Percentiles rank a stretch among this genome's conserved stretches.
These are phyloP conservation scores for Bruguiera gymnorhiza DNA, from an alignment of 345 rosid species.

Conservation along the genomic window DNA sequence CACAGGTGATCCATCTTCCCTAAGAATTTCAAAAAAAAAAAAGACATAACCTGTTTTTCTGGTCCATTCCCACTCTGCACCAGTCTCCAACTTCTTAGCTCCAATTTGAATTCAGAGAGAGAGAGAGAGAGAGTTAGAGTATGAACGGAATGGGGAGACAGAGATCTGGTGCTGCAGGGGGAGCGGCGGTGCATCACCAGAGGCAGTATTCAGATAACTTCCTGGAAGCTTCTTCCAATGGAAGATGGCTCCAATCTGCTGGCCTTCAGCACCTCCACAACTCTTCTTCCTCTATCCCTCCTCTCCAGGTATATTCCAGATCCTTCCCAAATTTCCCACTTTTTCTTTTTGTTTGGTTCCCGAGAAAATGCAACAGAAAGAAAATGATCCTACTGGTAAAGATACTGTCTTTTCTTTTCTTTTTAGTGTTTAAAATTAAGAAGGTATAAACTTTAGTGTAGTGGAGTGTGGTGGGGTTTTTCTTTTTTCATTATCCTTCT, in stretches of 20 bases:
- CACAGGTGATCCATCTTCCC: neutral
- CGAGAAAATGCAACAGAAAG: no score
- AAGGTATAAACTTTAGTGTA: no score
- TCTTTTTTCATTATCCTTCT: neutral
- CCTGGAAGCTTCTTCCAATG: constrained; percentile 68
- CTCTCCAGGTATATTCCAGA: constrained; percentile 45
- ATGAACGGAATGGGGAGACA: constrained; percentile 73
- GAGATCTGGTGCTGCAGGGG: constrained; percentile 60
- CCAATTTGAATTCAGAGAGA: constrained; percentile 20
- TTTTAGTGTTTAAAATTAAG: neutral
- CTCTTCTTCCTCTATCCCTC: constrained; percentile 40
- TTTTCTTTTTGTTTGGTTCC: no score
- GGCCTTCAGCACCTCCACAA: constrained; percentile 81
- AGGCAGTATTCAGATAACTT: constrained; percentile 77
- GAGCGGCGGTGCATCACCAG: constrained; percentile 63
- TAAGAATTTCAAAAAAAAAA: no score
- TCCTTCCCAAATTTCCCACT: constrained; percentile 6
- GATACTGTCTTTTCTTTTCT: neutral
- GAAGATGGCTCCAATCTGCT: constrained; percentile 89
- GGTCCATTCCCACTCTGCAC: neutral
- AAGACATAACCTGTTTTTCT: no score
- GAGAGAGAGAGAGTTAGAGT: neutral
- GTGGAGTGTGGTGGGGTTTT: neutral
- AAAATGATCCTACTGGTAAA: no score
- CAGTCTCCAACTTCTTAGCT: neutral